Percentiles rank a stretch among this genome's conserved stretches.
phyloP scores from a whole-genome alignment of 495 filamentous ascomycete species.

The Talaromyces nanjingensis region DNA sequence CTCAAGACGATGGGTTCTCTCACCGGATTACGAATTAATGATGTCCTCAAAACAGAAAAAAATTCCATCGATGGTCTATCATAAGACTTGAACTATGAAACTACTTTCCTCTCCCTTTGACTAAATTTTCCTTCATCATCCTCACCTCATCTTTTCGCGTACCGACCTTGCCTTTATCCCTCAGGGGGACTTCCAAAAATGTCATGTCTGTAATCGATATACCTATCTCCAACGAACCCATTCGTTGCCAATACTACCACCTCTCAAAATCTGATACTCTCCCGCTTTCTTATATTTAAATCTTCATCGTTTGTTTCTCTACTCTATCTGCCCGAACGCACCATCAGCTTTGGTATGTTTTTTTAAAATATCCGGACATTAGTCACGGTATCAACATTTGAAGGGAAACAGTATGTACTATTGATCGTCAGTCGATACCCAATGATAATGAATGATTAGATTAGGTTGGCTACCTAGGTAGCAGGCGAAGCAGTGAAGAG shows the following conservation, averaged over 20 bases:
- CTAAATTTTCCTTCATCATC: background rate
- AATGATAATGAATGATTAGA: background rate
- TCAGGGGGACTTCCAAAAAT: background rate
- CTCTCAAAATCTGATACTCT: background rate
- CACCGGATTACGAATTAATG: constrained; percentile 9
- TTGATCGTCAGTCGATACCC: background rate
- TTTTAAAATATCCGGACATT: too few relatives aligned
- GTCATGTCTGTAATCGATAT: background rate
- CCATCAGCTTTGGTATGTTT: background rate
- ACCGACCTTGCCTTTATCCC: background rate
- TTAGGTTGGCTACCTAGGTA: background rate
- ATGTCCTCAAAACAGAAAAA: background rate
- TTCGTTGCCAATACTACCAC: background rate
- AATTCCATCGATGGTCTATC: background rate
- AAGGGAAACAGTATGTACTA: too few relatives aligned
- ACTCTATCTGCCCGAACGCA: background rate
- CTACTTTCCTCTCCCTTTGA: background rate
- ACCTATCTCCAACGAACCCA: background rate
- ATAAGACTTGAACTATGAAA: background rate
- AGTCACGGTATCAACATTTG: too few relatives aligned
- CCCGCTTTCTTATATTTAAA: background rate
- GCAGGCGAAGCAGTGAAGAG: too few relatives aligned
- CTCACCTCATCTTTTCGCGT: background rate
- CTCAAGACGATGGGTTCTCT: background rate
- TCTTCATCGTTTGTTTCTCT: background rate